Evolutionary conservation across 768 basidiomycete species (phyloP).

Genomic region (Nidularia pulvinata): DNA sequence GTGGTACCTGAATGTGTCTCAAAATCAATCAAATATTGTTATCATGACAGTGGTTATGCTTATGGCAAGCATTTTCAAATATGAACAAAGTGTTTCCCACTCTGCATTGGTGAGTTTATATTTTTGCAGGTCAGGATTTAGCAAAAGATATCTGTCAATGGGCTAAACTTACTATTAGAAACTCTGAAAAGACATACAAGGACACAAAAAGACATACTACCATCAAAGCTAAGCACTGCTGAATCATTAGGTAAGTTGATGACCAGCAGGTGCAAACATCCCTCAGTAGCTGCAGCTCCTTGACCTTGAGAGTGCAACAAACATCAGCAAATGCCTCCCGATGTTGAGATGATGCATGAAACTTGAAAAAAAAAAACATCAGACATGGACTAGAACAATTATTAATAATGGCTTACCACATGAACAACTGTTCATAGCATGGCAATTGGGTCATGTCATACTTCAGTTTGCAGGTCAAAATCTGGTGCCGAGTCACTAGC

Average conservation of each 20-base stretch:
- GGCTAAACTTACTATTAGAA: slow-evolving; percentile 12
- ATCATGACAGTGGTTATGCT: background rate
- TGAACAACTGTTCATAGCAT: slow-evolving; percentile 6
- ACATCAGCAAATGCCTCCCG: slow-evolving; percentile 8
- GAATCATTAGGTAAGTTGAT: slow-evolving; percentile 25
- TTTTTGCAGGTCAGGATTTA: slow-evolving; percentile 15
- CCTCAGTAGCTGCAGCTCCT: background rate
- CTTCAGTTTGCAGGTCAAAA: background rate
- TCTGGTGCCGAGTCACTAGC: slow-evolving; percentile 1
- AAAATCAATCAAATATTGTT: background rate
- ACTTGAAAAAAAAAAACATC: slow-evolving; percentile 1
- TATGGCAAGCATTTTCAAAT: slow-evolving; percentile 20
- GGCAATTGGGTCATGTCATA: slow-evolving; percentile 6
- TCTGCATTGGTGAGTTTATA: slow-evolving; percentile 13
- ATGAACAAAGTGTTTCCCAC: slow-evolving; percentile 18
- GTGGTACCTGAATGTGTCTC: slow-evolving; percentile 18
- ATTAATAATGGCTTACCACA: slow-evolving; percentile 5
- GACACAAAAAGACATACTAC: slow-evolving; percentile 8
- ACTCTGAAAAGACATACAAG: slow-evolving; percentile 4
- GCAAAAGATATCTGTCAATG: slow-evolving; percentile 15
- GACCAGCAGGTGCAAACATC: slow-evolving; percentile 27
- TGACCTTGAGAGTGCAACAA: background rate
- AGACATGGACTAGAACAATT: background rate
- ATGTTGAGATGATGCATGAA: slow-evolving; percentile 7
- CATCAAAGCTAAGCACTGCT: slow-evolving; percentile 17